These are phyloP conservation scores for Glebionis coronaria DNA, from an alignment of 129 eudicot genomes.

Conservation along the genomic window DNA sequence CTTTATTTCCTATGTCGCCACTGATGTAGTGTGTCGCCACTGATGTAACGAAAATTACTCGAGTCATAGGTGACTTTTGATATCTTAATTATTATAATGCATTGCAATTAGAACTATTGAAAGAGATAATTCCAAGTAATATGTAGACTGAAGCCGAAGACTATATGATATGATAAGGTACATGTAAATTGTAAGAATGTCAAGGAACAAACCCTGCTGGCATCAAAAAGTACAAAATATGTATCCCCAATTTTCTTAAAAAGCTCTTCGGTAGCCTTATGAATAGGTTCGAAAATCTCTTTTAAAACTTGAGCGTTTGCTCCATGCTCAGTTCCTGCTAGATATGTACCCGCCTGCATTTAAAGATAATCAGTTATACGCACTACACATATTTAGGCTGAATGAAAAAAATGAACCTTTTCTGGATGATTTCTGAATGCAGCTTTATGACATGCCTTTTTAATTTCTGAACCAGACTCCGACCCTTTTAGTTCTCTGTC, in stretches of 20 bases:
- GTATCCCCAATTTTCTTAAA: constrained; percentile 92
- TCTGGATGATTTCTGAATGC: constrained; percentile 96
- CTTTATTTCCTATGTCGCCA: too few relatives aligned
- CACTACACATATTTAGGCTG: not conserved
- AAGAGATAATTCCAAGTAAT: too few relatives aligned
- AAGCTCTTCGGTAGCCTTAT: constrained; percentile 69
- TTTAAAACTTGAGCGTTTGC: constrained; percentile 62
- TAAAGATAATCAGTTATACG: constrained; percentile 8
- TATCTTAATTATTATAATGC: too few relatives aligned
- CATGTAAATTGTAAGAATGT: not conserved
- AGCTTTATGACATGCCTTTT: constrained; percentile 88
- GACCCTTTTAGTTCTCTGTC: constrained; percentile 74
- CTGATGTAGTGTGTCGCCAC: too few relatives aligned
- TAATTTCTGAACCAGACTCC: constrained; percentile 70
- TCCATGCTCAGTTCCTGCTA: constrained; percentile 59
- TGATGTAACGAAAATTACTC: too few relatives aligned
- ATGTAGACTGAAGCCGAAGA: too few relatives aligned
- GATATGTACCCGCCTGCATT: constrained; percentile 64
- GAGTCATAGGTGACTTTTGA: too few relatives aligned
- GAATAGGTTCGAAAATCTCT: constrained; percentile 56
- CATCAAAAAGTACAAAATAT: constrained; percentile 79
- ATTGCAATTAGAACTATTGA: too few relatives aligned
- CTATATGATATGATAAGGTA: too few relatives aligned
- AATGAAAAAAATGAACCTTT: constrained; percentile 45
- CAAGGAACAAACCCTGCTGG: constrained; percentile 50